phyloP scores from a whole-genome alignment of 139 green algal species.

The Closterium sp. region DNA sequence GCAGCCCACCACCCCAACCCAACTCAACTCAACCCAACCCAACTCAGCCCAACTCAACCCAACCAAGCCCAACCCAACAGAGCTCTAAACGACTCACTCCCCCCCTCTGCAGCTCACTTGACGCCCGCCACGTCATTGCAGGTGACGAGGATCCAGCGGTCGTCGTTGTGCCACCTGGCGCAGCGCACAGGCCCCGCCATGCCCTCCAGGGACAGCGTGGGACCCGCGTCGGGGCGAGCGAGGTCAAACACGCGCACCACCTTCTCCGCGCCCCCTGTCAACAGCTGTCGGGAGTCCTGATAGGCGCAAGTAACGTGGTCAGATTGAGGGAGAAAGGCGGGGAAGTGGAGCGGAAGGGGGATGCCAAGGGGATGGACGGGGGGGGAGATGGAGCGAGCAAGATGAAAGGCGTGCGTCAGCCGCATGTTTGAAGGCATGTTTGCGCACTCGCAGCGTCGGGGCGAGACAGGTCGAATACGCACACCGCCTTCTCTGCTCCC shows the following conservation, averaged over 20 bases:
- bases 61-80: too few species aligned
- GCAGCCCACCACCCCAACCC: too few species aligned
- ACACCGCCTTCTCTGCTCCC: slow-evolving; percentile 85
- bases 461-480: slow-evolving; percentile 83
- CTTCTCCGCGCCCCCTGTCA: slow-evolving; percentile 79
- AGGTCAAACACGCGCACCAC: slow-evolving; percentile 91
- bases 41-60: too few species aligned
- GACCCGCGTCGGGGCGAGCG: slow-evolving; percentile 65
- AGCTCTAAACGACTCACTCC: too few species aligned
- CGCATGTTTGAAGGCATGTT: too few species aligned
- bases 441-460: too few species aligned
- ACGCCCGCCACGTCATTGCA: slow-evolving; percentile 57
- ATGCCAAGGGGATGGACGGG: neutral
- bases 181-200: slow-evolving; percentile 61
- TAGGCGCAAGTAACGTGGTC: too few species aligned
- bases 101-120: slow-evolving; percentile 46
- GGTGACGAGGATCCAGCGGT: slow-evolving; percentile 73
- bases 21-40: too few species aligned
- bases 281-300: slow-evolving; percentile 29
- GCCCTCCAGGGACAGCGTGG: slow-evolving; percentile 52
- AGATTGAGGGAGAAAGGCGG: too few species aligned
- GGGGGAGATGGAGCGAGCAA: neutral
- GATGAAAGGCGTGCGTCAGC: neutral
- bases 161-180: slow-evolving; percentile 67
- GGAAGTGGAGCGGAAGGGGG: too few species aligned